These are phyloP conservation scores for Paramarasmius palmivorus DNA, from an alignment of 1,284 basidiomycete genomes.

Conservation along the genomic window DNA sequence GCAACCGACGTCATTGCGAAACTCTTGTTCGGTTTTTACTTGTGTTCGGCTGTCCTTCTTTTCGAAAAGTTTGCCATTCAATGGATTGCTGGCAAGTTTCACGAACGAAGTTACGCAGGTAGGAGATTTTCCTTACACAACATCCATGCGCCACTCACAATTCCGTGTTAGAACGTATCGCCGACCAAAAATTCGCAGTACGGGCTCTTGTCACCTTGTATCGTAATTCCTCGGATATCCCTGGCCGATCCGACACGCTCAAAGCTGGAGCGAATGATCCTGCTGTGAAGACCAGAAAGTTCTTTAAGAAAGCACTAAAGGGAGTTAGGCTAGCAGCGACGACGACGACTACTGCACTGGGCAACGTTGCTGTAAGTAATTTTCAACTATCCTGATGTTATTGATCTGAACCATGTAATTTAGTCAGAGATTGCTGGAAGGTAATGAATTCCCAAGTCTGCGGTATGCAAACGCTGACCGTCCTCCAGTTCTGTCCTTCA, in stretches of 20 bases:
- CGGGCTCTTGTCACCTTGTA: slow-evolving; percentile 77
- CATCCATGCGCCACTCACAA: background rate
- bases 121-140: slow-evolving; percentile 16
- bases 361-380: slow-evolving; percentile 60
- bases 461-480: slow-evolving; percentile 17
- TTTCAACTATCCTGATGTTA: background rate
- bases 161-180: slow-evolving; percentile 65
- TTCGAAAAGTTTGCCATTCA: slow-evolving; percentile 89
- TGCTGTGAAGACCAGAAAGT: slow-evolving; percentile 54
- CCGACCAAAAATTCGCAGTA: slow-evolving; percentile 82
- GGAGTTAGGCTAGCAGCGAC: slow-evolving; percentile 74
- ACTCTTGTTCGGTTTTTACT: slow-evolving; percentile 73
- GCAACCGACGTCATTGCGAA: slow-evolving; percentile 57
- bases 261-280: slow-evolving; percentile 34
- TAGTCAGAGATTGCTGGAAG: slow-evolving; percentile 66
- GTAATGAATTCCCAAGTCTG: slow-evolving; percentile 29
- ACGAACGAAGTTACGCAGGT: slow-evolving; percentile 86
- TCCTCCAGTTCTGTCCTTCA: slow-evolving; percentile 74
- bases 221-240: slow-evolving; percentile 72
- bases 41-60: slow-evolving; percentile 74
- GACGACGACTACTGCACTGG: slow-evolving; percentile 81
- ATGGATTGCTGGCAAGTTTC: slow-evolving; percentile 84
- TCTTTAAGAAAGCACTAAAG: slow-evolving; percentile 74
- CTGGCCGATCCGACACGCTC: slow-evolving; percentile 69
- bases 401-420: background rate